These are phyloP conservation scores for Adansonia madagascariensis DNA, from an alignment of 441 rosid genomes.

Conservation along the genomic window DNA sequence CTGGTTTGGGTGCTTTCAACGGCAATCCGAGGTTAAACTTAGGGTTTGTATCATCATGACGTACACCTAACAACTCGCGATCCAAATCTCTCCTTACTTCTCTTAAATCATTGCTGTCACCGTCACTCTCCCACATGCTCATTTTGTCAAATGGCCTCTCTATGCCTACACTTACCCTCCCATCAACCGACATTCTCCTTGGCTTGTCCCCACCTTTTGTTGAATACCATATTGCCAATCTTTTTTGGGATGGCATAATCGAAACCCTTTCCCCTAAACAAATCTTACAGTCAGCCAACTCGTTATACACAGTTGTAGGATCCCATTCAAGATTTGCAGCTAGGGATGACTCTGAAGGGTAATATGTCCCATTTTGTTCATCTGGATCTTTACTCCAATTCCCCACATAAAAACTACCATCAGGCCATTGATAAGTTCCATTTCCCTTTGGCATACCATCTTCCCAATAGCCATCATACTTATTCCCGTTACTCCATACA, in stretches of 20 bases:
- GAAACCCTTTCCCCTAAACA: constrained; percentile 50
- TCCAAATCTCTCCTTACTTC: constrained; percentile 33
- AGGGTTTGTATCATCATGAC: constrained; percentile 34
- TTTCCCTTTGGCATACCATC: constrained; percentile 60
- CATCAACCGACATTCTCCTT: constrained; percentile 63
- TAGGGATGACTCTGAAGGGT: constrained; percentile 36
- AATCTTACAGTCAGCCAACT: constrained; percentile 42
- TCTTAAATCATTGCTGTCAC: constrained; percentile 30
- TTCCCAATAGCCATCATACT: constrained; percentile 67
- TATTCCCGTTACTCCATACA: constrained; percentile 52
- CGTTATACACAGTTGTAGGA: constrained; percentile 46
- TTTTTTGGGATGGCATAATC: constrained; percentile 64
- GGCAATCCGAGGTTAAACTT: constrained; percentile 35
- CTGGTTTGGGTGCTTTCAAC: constrained; percentile 43
- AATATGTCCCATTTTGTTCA: constrained; percentile 58
- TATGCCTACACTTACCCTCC: constrained; percentile 50
- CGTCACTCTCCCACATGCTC: constrained; percentile 53
- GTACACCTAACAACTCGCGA: constrained; percentile 39
- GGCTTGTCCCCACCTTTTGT: constrained; percentile 49
- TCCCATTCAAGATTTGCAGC: constrained; percentile 46
- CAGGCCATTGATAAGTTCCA: constrained; percentile 55
- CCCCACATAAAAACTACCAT: constrained; percentile 61
- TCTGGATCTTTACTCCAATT: constrained; percentile 57
- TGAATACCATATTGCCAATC: constrained; percentile 64
- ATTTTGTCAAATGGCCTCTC: constrained; percentile 55